These are phyloP conservation scores for Monosporascus sp. DNA, from an alignment of 2,329 filamentous ascomycete species.

Conservation along the genomic window DNA sequence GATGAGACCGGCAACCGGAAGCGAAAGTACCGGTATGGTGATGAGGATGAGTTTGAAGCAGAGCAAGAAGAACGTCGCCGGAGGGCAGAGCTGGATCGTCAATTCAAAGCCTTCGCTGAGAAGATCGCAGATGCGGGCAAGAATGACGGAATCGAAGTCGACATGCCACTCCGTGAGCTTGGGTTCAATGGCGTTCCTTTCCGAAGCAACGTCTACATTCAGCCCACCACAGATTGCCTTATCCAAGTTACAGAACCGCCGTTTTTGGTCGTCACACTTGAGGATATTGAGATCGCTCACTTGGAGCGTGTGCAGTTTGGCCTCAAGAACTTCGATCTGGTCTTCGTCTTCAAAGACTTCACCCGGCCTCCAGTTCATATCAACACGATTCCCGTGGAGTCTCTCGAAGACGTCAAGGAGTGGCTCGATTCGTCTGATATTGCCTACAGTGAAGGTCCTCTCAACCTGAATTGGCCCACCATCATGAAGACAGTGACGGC, in stretches of 20 bases:
- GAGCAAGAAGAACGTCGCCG: constrained; percentile 94
- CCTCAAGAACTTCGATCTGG: constrained; percentile 97
- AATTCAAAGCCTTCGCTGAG: constrained; percentile 94
- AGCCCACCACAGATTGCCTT: constrained; percentile 92
- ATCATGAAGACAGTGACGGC: constrained; percentile 99
- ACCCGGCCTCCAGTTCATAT: constrained; percentile 84
- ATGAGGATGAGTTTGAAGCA: constrained; percentile 97
- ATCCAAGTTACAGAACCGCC: constrained; percentile 96
- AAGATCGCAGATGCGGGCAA: constrained; percentile 96
- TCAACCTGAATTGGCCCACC: constrained; percentile 97
- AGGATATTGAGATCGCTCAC: constrained; percentile 94
- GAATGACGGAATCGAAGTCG: constrained; percentile 84
- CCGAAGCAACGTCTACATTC: constrained; percentile 90
- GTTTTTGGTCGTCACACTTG: constrained; percentile 91
- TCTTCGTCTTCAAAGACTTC: constrained; percentile 98
- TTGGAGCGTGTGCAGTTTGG: constrained; percentile 95
- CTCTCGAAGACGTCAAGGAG: constrained; percentile 91
- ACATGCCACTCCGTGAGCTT: constrained; percentile 94
- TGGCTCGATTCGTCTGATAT: constrained; percentile 97
- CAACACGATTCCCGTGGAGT: constrained; percentile 97
- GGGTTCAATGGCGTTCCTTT: constrained; percentile 96
- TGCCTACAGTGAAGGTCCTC: constrained; percentile 84
- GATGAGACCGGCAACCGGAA: constrained; percentile 98
- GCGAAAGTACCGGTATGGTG: constrained; percentile 93
- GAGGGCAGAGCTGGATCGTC: constrained; percentile 84